Evolutionary conservation across 495 filamentous ascomycete species (phyloP), one percentile per base, ranked within the genome.

Genomic region (Entonaema liquescens): DNA sequence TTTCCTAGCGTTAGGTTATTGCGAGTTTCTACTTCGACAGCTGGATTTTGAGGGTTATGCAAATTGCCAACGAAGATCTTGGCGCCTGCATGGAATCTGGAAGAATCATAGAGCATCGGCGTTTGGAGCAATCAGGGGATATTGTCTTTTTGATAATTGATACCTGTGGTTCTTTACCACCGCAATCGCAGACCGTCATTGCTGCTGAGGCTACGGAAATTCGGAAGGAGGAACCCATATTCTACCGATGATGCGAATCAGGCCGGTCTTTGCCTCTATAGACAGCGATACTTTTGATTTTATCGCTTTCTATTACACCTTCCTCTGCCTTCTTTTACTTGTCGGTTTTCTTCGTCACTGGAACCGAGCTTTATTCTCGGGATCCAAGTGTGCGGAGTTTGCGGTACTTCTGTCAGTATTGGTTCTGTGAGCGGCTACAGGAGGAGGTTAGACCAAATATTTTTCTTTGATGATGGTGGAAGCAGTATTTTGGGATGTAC

Each of bases 71-170:
- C 29, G 26, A 21, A 8, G 6, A 23, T 13, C n/a, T 35, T 36
- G 17, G 53, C 2, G 3, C n/a, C 17, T 26, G 15, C 28, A 19
- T 15, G 29, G 23, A 13, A 35, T 56, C 17, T 36, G 26, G 28
- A 56, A 23, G 29, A 56, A 23, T 55, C 15, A 33, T 31, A 35
- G 28, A 35, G 53, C 29, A 11, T 31, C 35, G 29, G 53, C 53
- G 26, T 56, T n/a, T 5, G 29, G 53, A 13, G 53, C 13, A 19
- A 17, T 56, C 25, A 21, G 8, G 17, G 53, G 29, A 23, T 23
- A 56, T 56, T 33, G 29, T 12, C 29, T 35, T 56, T 56, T 56
- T 29, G 53, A 56, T 56, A 56, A 28, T 35, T 35, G 29, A 56
- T 56, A 56, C 29, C 28, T 35, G 28, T 35, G 26, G 15, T 35